Conservation (phyloP, 1,284 basidiomycete species). For the Apiotrichum akiyoshidainum region DNA sequence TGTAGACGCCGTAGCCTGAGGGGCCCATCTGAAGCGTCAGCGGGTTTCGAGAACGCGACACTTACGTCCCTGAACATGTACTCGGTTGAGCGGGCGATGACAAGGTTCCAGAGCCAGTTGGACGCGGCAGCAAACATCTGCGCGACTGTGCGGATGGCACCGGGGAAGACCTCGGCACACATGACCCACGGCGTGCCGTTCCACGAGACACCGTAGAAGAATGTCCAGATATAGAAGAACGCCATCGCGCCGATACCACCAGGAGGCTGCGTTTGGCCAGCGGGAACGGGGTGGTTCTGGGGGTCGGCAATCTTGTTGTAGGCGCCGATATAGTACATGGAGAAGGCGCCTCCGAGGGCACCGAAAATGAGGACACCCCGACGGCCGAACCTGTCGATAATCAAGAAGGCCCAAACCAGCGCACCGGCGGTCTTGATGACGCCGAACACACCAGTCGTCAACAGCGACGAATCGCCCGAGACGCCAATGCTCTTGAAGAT, state of each 20-base stretch:
- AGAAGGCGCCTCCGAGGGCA: slow-evolving; percentile 23
- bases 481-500: slow-evolving; percentile 50
- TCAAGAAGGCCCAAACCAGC: slow-evolving; percentile 30
- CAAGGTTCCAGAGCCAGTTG: slow-evolving; percentile 48
- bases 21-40: not conserved
- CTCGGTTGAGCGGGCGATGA: slow-evolving; percentile 36
- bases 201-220: slow-evolving; percentile 39
- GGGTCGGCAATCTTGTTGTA: slow-evolving; percentile 35
- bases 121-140: slow-evolving; percentile 42
- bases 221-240: slow-evolving; percentile 45
- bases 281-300: slow-evolving; percentile 13
- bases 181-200: slow-evolving; percentile 47
- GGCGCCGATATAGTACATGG: slow-evolving; percentile 31
- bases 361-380: slow-evolving; percentile 26
- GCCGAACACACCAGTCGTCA: slow-evolving; percentile 52
- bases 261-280: not conserved
- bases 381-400: slow-evolving; percentile 41
- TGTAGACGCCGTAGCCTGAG: slow-evolving; percentile 43
- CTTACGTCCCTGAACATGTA: slow-evolving; percentile 30
- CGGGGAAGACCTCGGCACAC: slow-evolving; percentile 47
- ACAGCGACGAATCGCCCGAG: slow-evolving; percentile 28
- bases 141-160: slow-evolving; percentile 42
- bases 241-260: slow-evolving; percentile 41
- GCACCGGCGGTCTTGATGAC: slow-evolving; percentile 42
- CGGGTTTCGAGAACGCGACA: not conserved